Percentiles rank a stretch among this genome's conserved stretches.
These are phyloP conservation scores for Extremus antarcticus DNA, from an alignment of 495 filamentous ascomycete species.

Conservation along the genomic window DNA sequence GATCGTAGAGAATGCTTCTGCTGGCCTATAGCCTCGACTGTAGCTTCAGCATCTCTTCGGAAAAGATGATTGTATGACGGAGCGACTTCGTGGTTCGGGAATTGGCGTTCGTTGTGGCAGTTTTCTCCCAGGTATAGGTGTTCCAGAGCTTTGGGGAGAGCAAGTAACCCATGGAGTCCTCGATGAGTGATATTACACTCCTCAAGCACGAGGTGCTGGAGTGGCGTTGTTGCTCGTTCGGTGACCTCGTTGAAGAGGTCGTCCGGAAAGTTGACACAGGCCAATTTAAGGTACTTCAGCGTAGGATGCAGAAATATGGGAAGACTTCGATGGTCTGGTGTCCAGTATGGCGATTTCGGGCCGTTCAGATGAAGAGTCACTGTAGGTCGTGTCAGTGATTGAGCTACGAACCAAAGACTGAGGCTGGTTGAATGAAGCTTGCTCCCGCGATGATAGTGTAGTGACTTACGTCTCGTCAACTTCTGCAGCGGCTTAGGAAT, in stretches of 20 bases:
- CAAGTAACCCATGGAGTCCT: neutral
- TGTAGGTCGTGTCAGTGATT: neutral
- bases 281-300: neutral
- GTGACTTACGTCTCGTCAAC: neutral
- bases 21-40: neutral
- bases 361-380: slow-evolving; percentile 2
- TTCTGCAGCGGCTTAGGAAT: neutral
- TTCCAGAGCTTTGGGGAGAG: neutral
- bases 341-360: neutral
- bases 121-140: neutral
- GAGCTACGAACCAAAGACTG: neutral
- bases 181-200: neutral
- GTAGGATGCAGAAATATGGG: neutral
- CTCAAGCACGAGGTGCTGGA: neutral
- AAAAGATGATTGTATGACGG: neutral
- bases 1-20: neutral
- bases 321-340: neutral
- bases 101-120: neutral
- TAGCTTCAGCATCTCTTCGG: neutral
- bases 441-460: too few relatives aligned
- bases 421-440: neutral
- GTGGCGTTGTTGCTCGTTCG: neutral
- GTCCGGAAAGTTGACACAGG: neutral
- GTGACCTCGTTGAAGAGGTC: neutral
- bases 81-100: neutral